phyloP scores from a whole-genome alignment of 2,329 filamentous ascomycete species.

The Colletotrichum acutatum region DNA sequence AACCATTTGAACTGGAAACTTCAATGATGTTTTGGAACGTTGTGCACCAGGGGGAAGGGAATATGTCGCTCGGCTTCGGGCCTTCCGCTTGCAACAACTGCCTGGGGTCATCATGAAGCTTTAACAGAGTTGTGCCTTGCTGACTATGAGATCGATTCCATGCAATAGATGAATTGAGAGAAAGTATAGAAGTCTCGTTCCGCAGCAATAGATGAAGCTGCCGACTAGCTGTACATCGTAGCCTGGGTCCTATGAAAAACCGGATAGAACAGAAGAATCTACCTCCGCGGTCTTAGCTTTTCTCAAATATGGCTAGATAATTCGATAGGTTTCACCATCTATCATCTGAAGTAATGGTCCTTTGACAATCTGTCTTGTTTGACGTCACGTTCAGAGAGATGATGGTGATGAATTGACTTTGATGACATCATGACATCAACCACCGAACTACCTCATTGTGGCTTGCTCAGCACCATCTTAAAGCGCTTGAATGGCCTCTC shows the following conservation, averaged over 20 bases:
- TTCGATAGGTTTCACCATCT: background rate
- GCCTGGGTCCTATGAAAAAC: background rate
- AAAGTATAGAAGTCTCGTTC: background rate
- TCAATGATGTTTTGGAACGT: background rate
- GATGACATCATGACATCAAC: slow-evolving; percentile 23
- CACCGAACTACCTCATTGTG: background rate
- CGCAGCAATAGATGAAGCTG: background rate
- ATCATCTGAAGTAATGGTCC: background rate
- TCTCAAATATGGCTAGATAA: background rate
- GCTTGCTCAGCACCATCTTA: background rate
- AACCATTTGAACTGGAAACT: background rate
- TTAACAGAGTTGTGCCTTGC: no score
- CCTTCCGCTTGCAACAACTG: no score
- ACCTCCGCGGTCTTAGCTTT: background rate
- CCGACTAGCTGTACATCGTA: background rate
- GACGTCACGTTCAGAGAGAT: background rate
- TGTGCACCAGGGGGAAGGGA: background rate
- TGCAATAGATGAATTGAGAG: no score
- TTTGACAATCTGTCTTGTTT: background rate
- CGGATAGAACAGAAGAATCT: background rate
- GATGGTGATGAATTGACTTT: background rate
- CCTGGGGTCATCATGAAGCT: no score
- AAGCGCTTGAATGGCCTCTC: no score
- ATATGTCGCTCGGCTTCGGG: no score
- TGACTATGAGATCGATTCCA: no score